phyloP scores from a whole-genome alignment of 257 asterid genomes.

The Anisodus acutangulus region DNA sequence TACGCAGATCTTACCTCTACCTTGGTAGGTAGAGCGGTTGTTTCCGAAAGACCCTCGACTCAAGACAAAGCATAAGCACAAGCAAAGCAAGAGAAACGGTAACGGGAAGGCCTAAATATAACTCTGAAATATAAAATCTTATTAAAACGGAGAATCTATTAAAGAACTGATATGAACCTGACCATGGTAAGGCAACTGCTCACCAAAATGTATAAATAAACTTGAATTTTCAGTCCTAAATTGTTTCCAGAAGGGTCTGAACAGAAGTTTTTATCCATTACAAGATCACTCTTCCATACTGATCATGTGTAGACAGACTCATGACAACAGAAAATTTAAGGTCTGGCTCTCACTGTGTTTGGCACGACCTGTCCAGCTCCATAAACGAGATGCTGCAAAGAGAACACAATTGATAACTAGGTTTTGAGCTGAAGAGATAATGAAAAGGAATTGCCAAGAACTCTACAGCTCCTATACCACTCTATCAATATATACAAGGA shows the following conservation, averaged over 20 bases:
- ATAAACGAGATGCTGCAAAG: conserved; percentile 78
- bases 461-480: neutral
- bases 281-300: conserved; percentile 68
- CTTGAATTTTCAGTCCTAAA: conserved; percentile 84
- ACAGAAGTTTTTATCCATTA: conserved; percentile 77
- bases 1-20: too few relatives aligned
- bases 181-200: conserved; percentile 32
- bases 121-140: neutral
- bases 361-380: conserved; percentile 84
- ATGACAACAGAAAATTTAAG: conserved; percentile 65
- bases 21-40: too few relatives aligned
- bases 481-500: conserved; percentile 14
- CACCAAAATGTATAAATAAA: conserved; percentile 73
- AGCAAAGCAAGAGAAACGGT: too few relatives aligned
- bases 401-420: conserved; percentile 26
- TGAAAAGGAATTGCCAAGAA: neutral
- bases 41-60: too few relatives aligned
- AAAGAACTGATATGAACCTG: conserved; percentile 7
- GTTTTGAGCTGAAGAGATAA: conserved; percentile 20
- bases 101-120: neutral
- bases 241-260: conserved; percentile 82
- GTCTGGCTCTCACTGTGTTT: conserved; percentile 61
- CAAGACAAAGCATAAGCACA: too few relatives aligned
- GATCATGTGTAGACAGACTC: conserved; percentile 56
- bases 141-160: neutral